phyloP scores from a whole-genome alignment of 345 rosid species.

The Arabis hirsuta region DNA sequence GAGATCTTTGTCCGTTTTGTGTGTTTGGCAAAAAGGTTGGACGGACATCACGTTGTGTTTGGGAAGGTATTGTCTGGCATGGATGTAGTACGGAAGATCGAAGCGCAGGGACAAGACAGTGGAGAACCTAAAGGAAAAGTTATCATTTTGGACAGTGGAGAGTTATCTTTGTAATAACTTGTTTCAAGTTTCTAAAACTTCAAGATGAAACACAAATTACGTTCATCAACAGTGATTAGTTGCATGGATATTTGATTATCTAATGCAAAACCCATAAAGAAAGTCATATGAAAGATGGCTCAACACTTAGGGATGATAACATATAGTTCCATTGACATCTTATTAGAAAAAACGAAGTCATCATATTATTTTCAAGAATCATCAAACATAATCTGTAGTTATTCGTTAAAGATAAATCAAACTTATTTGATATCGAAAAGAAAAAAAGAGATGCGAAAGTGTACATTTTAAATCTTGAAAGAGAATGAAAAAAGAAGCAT shows the following conservation, averaged over 20 bases:
- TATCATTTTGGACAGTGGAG: conserved; percentile 71
- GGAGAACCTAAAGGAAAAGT: conserved; percentile 77
- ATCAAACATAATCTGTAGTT: conserved; percentile 16
- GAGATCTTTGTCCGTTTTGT: not conserved
- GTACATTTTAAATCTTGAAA: conserved; percentile 22
- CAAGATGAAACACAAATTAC: not conserved
- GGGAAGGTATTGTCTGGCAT: conserved; percentile 91
- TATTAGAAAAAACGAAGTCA: not conserved
- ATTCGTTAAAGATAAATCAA: not conserved
- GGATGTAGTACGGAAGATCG: conserved; percentile 84
- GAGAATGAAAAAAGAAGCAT: not conserved
- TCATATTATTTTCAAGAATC: not conserved
- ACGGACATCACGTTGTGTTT: conserved; percentile 85
- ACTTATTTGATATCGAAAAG: not conserved
- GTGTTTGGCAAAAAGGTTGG: conserved; percentile 62
- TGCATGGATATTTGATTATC: not conserved
- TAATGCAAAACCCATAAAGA: too few species aligned
- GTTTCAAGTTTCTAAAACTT: not conserved
- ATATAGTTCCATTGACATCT: not conserved
- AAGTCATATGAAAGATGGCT: too few species aligned
- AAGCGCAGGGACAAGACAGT: conserved; percentile 70
- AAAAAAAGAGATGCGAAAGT: not conserved
- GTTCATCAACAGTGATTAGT: not conserved
- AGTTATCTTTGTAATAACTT: conserved; percentile 51
- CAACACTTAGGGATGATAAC: not conserved